Conservation (phyloP, 2,329 filamentous ascomycete species). For the Claviceps africana region DNA sequence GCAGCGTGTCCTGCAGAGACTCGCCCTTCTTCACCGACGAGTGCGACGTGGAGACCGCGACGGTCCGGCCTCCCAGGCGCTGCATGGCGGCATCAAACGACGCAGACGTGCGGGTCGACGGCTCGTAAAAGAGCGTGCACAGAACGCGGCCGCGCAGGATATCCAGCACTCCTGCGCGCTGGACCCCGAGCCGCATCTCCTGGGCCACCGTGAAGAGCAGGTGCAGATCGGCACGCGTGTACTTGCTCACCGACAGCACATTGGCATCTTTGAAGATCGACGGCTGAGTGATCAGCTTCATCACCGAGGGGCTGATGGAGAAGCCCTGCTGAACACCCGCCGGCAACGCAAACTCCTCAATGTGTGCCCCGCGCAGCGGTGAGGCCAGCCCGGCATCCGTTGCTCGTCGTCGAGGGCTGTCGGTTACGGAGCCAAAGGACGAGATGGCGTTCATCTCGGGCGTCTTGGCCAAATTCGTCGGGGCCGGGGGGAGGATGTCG, state of each 20-base stretch:
- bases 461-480: conserved; percentile 45
- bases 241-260: conserved; percentile 83
- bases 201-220: conserved; percentile 91
- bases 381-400: conserved; percentile 14
- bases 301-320: conserved; percentile 46
- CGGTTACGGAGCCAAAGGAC: conserved; percentile 21
- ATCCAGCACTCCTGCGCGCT: conserved; percentile 79
- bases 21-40: conserved; percentile 94
- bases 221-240: conserved; percentile 76
- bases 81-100: conserved; percentile 99
- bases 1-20: conserved; percentile 80
- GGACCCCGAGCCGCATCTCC: conserved; percentile 92
- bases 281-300: conserved; percentile 55
- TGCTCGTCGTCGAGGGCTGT: conserved; percentile 22
- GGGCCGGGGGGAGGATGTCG: conserved; percentile 62
- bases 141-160: conserved; percentile 76
- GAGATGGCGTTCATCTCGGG: conserved; percentile 39
- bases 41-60: conserved; percentile 66
- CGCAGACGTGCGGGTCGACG: conserved; percentile 84
- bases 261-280: conserved; percentile 84
- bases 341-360: conserved; percentile 33
- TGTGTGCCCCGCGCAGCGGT: conserved; percentile 12
- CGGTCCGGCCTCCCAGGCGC: conserved; percentile 76
- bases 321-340: conserved; percentile 36
- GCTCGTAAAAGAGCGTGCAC: conserved; percentile 93